Base-by-base conservation (phyloP, 176 grass and related monocot genomes). In the Otatea glauca region DNA sequence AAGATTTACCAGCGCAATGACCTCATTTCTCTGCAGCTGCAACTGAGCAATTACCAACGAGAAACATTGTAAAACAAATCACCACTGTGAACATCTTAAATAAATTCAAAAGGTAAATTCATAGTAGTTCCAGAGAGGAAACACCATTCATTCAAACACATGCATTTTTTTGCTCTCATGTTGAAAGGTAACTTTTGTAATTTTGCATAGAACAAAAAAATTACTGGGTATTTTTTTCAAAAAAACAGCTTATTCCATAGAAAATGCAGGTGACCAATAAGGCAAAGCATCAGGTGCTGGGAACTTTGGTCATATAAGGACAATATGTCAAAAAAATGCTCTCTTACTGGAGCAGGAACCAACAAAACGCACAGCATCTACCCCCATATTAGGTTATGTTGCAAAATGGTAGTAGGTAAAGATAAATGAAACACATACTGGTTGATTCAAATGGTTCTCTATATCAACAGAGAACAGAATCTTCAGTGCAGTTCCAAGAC, bases 1-100 rank as follows among this genome's bases (percentile, higher is more conserved):
- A 84, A 99, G 93, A 83, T 99, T 99, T 45, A 96, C 79, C 41
- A 99, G 64, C 25, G 91, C 93, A 54, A 99, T 99, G 38, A 96
- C 96, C 88, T 99, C 96, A 81, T 99, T 99, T 78, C 90, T 68
- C 89, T 99, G 96, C 74, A 99, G 93, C 85, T 99, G 96, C 70
- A 99, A 72, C 91, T 99, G 84, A 49, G 83, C 5, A 64, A 68
- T 59, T 20, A 79, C 48, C 72, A 80, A 68, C 10, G 83, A 81
- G 64, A 78, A 5, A 48, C n/a, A 27, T 81, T 41, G 25, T 79
- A 38, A 92, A 66, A 70, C 17, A 56, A 55, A 60, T 54, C 29
- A 17, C 0, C 15, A 39, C 14, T 18, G 6, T 25, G 7, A 68
- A 12, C 1, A 79, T 66, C 7, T 47, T 38, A 12, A 59, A 68